Evolutionary conservation across 108 stramenopile species (phyloP).

Genomic region (Cyclotella cryptica): DNA sequence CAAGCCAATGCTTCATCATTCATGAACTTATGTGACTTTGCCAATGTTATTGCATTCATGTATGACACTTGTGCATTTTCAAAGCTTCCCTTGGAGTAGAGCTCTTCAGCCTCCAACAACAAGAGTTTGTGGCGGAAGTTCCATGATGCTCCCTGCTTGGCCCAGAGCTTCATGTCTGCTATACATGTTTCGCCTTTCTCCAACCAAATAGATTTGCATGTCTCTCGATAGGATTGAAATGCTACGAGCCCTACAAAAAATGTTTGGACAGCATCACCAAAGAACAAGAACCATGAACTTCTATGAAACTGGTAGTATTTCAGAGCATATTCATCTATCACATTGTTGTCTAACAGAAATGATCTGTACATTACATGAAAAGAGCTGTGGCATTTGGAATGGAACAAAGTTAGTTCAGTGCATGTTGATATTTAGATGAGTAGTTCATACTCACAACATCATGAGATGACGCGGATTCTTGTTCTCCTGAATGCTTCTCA

Average conservation of each 20-base stretch:
- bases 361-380: conserved; percentile 8
- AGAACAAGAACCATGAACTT: not conserved
- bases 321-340: not conserved
- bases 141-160: not conserved
- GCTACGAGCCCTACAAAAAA: conserved; percentile 15
- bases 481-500: not conserved
- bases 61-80: conserved; percentile 12
- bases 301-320: not conserved
- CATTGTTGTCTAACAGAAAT: not conserved
- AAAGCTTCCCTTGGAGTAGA: conserved; percentile 6
- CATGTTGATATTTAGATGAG: too few species aligned
- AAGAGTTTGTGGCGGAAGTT: conserved; percentile 33
- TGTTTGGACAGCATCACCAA: not conserved
- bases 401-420: too few species aligned
- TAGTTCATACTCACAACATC: conserved; percentile 1
- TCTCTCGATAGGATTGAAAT: conserved; percentile 12
- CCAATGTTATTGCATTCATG: conserved; percentile 23
- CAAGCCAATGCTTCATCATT: conserved; percentile 37
- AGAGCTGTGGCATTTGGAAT: not conserved
- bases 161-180: conserved; percentile 14
- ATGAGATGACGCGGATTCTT: not conserved
- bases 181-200: conserved; percentile 4
- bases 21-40: conserved; percentile 14
- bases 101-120: conserved; percentile 34
- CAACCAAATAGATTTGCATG: not conserved